Evolutionary conservation across 805 yeast genomes (phyloP).

Genomic region (Cyberlindnera mycetangii): DNA sequence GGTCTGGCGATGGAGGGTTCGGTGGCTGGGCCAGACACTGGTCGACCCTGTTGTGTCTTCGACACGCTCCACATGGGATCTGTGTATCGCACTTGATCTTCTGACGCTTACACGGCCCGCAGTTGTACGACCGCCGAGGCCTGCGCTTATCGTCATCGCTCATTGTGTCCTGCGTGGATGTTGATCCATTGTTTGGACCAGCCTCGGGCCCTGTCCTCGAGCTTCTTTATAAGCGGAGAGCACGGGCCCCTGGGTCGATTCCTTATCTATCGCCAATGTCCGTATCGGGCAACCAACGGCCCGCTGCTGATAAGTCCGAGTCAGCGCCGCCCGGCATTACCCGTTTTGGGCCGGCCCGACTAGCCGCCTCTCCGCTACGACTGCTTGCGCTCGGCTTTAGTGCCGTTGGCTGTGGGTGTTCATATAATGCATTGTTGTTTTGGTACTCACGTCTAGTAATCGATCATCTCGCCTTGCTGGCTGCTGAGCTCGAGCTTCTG

Average conservation of each 20-base stretch:
- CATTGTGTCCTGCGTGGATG: neutral
- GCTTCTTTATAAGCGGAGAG: neutral
- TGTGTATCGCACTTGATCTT: slow-evolving; percentile 52
- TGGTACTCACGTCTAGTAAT: slow-evolving; percentile 17
- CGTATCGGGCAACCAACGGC: slow-evolving; percentile 1
- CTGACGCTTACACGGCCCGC: slow-evolving; percentile 54
- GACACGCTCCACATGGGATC: slow-evolving; percentile 47
- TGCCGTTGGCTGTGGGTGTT: neutral
- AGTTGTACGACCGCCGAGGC: slow-evolving; percentile 49
- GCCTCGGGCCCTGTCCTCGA: too few relatives aligned
- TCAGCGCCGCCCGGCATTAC: slow-evolving; percentile 5
- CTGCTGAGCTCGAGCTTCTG: slow-evolving; percentile 11
- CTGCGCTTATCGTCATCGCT: slow-evolving; percentile 22
- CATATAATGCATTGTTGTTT: too few relatives aligned
- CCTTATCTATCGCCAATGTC: slow-evolving; percentile 13
- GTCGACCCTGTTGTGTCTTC: slow-evolving; percentile 35
- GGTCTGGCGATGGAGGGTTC: slow-evolving; percentile 40
- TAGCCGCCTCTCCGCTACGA: too few relatives aligned
- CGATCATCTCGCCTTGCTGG: slow-evolving; percentile 13
- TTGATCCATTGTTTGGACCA: neutral
- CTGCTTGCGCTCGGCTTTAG: slow-evolving; percentile 2
- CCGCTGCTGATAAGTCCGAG: slow-evolving; percentile 20
- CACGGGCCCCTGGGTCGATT: neutral
- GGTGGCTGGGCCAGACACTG: slow-evolving; percentile 42
- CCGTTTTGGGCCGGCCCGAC: neutral